Conservation (phyloP, 2,329 filamentous ascomycete species). For the Colletotrichum godetiae region DNA sequence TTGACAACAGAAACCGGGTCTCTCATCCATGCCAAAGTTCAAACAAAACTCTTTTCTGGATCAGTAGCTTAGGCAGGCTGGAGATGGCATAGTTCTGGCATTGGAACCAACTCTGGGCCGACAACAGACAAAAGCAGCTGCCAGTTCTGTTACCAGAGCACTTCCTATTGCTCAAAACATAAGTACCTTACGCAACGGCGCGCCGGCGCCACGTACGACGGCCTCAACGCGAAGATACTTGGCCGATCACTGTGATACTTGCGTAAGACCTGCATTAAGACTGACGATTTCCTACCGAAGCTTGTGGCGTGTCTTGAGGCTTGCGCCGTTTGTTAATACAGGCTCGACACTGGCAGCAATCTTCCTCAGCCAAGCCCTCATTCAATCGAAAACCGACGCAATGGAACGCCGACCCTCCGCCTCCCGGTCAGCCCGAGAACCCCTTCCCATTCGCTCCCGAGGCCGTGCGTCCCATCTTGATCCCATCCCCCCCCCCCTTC, state of each 20-base stretch:
- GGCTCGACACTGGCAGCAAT: neutral
- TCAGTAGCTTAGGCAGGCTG: too few relatives aligned
- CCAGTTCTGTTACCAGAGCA: too few relatives aligned
- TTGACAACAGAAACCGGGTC: too few relatives aligned
- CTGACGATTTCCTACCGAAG: neutral
- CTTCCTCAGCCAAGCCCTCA: neutral
- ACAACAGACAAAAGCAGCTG: too few relatives aligned
- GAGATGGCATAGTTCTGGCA: too few relatives aligned
- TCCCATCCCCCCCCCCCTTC: neutral
- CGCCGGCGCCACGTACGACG: too few relatives aligned
- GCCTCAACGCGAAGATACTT: neutral
- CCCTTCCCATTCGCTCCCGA: slow-evolving; percentile 7
- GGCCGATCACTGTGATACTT: neutral
- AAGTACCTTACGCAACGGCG: too few relatives aligned
- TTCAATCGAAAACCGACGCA: slow-evolving; percentile 20
- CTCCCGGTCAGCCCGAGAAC: slow-evolving; percentile 25
- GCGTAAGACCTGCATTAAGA: neutral
- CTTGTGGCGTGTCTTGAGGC: neutral
- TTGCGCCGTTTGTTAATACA: slow-evolving; percentile 1
- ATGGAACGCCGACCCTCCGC: slow-evolving; percentile 10
- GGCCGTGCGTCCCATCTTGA: neutral
- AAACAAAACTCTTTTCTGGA: too few relatives aligned
- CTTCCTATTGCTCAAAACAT: too few relatives aligned
- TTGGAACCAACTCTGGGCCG: too few relatives aligned
- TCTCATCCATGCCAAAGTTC: too few relatives aligned